Percentiles rank a stretch among this genome's conserved stretches.
Evolutionary conservation across 2,329 filamentous ascomycete species (phyloP).

Genomic region (Xylariaceae sp.): DNA sequence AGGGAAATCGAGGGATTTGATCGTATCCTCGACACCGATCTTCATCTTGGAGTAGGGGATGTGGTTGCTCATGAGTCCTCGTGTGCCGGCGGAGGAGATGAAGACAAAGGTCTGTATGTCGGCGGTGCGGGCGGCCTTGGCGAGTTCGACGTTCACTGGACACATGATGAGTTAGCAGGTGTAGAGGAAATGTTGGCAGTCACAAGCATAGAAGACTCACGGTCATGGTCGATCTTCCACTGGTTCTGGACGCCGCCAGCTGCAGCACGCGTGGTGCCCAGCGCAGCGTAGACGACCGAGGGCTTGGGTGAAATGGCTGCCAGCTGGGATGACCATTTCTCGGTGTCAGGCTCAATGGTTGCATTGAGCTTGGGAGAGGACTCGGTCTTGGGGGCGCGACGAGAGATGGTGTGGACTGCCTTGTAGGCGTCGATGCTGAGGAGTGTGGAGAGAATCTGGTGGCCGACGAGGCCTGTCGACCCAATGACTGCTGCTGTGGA

Average conservation of each 20-base stretch:
- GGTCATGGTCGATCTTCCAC: conserved; percentile 82
- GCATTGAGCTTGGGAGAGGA: conserved; percentile 59
- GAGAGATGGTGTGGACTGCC: conserved; percentile 62
- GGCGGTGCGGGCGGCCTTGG: conserved; percentile 68
- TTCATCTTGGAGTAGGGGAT: conserved; percentile 71
- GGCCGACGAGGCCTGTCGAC: conserved; percentile 67
- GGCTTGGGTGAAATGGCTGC: conserved; percentile 54
- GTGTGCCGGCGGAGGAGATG: conserved; percentile 59
- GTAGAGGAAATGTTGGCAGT: neutral
- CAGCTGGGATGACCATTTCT: conserved; percentile 65
- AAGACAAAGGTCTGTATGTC: conserved; percentile 76
- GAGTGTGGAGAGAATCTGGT: conserved; percentile 68
- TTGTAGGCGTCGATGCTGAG: conserved; percentile 52
- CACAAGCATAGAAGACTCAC: conserved; percentile 18
- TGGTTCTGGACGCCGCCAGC: conserved; percentile 78
- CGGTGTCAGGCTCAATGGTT: conserved; percentile 65
- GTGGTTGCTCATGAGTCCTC: conserved; percentile 39
- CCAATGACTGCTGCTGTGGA: conserved; percentile 55
- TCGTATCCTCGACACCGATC: conserved; percentile 76
- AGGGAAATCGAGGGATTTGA: conserved; percentile 71
- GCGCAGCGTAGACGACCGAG: conserved; percentile 67
- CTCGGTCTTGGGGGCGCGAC: conserved; percentile 57
- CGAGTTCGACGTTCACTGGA: conserved; percentile 71
- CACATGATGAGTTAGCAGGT: neutral
- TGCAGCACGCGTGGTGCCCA: conserved; percentile 74